These are phyloP conservation scores for Lojkania enalia DNA, from an alignment of 2,329 filamentous ascomycete genomes.

Conservation along the genomic window DNA sequence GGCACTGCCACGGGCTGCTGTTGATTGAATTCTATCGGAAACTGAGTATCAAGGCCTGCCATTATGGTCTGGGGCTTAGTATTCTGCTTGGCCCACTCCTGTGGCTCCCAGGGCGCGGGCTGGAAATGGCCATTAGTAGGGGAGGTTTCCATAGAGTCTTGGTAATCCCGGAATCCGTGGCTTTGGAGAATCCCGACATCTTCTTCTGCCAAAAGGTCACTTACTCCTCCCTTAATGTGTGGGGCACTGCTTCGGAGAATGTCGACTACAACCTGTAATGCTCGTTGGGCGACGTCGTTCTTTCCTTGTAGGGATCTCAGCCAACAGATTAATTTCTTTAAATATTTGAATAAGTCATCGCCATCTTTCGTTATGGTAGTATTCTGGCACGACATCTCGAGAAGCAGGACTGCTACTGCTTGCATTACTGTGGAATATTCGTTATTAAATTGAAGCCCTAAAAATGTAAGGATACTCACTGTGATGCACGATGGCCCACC, in stretches of 20 bases:
- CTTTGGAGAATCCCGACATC: not conserved
- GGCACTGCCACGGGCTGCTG: too few species aligned
- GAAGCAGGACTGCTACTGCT: constrained; percentile 41
- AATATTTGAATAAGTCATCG: constrained; percentile 23
- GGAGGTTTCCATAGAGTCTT: not conserved
- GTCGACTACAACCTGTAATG: constrained; percentile 24
- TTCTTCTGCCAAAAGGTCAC: constrained; percentile 5
- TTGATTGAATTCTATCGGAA: too few species aligned
- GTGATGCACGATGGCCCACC: constrained; percentile 45
- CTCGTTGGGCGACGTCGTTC: constrained; percentile 33
- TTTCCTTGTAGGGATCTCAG: constrained; percentile 31
- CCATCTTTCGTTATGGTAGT: constrained; percentile 28
- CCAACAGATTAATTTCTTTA: constrained; percentile 38
- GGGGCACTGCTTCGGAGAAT: constrained; percentile 9
- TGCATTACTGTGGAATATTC: constrained; percentile 40
- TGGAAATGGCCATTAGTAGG: not conserved
- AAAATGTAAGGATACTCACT: constrained; percentile 1
- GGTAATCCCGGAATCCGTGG: not conserved
- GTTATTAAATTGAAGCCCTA: not conserved
- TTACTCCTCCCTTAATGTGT: constrained; percentile 2
- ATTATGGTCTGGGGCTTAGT: too few species aligned
- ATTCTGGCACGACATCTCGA: constrained; percentile 37
- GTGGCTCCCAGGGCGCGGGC: not conserved
- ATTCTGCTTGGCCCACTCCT: not conserved
- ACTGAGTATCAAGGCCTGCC: too few species aligned